A percentile compares a stretch with the other conserved stretches of the same genome.
phyloP scores from a whole-genome alignment of 2,329 filamentous ascomycete species.

The Aspergillus carbonarius region DNA sequence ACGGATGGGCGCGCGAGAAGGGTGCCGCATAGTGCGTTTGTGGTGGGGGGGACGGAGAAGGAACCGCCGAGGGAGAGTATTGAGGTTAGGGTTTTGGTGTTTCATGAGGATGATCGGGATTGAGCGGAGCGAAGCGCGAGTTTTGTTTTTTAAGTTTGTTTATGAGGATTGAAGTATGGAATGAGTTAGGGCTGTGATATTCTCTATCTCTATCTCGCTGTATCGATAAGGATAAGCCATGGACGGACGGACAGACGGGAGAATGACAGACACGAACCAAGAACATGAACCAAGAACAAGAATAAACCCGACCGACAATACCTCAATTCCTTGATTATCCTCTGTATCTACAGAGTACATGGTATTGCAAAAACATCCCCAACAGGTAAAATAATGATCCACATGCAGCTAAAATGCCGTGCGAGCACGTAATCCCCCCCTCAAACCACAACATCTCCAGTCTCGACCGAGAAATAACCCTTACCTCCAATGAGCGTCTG shows the following conservation, averaged over 20 bases:
- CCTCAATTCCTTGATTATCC: too few species aligned
- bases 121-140: not conserved
- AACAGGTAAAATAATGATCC: too few species aligned
- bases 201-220: not conserved
- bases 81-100: conserved; percentile 57
- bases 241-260: not conserved
- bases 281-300: too few species aligned
- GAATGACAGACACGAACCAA: not conserved
- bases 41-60: conserved; percentile 46
- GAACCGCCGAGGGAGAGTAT: conserved; percentile 52
- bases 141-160: too few species aligned
- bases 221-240: not conserved
- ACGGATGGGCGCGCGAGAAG: conserved; percentile 54
- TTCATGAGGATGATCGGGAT: conserved; percentile 45
- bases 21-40: conserved; percentile 59
- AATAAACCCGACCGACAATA: too few species aligned
- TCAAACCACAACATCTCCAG: conserved; percentile 26
- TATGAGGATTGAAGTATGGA: too few species aligned
- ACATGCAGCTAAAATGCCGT: conserved; percentile 23
- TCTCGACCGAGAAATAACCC: not conserved
- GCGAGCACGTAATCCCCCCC: conserved; percentile 34
- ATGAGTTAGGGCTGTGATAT: not conserved
- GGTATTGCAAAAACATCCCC: not conserved
- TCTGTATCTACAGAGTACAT: too few species aligned
- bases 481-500: too few species aligned